Conservation (phyloP, 129 eudicot genomes). For the Erigeron canadensis region DNA sequence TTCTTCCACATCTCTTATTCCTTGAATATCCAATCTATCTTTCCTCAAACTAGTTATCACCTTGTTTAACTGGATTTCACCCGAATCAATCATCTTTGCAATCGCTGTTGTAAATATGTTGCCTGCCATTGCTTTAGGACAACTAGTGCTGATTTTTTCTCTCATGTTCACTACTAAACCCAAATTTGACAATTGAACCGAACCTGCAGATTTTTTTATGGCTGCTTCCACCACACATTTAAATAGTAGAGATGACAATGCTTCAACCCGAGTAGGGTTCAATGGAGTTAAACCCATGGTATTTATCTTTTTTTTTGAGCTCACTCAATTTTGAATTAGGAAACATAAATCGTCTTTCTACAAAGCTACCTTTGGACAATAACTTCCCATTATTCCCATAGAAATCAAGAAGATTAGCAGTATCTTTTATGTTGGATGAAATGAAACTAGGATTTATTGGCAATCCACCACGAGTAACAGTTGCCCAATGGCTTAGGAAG, state of each 20-base stretch:
- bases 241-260: background rate
- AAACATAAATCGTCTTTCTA: background rate
- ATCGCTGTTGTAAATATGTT: background rate
- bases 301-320: background rate
- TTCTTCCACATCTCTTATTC: background rate
- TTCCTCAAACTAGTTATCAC: background rate
- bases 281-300: background rate
- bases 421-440: background rate
- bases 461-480: background rate
- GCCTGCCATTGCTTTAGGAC: background rate
- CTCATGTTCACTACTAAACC: background rate
- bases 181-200: background rate
- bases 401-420: background rate
- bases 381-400: background rate
- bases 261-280: background rate
- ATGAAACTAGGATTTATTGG: background rate
- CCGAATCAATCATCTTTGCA: background rate
- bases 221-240: background rate
- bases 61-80: background rate
- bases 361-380: background rate
- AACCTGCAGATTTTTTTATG: background rate
- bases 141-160: background rate
- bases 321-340: background rate
- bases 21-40: background rate
- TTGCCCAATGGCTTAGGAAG: slow-evolving; percentile 1